A percentile compares a stretch with the other conserved stretches of the same genome.
Evolutionary conservation across 148 eudicot genomes (phyloP).

Genomic region (Chenopodium formosanum): DNA sequence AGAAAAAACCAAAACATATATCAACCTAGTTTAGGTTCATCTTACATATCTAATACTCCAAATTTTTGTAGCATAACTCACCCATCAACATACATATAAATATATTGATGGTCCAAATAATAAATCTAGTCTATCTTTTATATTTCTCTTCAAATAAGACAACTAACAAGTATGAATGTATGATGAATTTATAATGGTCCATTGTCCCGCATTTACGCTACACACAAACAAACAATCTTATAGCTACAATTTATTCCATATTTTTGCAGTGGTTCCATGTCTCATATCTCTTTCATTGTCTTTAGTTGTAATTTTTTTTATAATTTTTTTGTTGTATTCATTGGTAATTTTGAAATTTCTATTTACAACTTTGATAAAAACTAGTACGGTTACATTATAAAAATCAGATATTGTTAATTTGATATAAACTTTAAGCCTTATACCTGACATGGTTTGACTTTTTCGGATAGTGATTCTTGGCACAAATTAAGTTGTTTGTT

Average conservation of each 20-base stretch:
- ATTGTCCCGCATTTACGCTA: background rate
- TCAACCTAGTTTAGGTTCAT: background rate
- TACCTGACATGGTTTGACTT: no score
- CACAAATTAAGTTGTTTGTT: no score
- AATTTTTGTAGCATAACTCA: background rate
- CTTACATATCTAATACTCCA: background rate
- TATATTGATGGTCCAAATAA: background rate
- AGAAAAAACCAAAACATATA: background rate
- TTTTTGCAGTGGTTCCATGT: background rate
- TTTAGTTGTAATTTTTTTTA: no score
- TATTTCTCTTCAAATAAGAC: background rate
- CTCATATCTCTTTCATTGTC: background rate
- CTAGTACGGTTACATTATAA: no score
- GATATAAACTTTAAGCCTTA: no score
- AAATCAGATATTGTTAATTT: no score
- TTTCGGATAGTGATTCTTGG: no score
- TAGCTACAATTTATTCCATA: background rate
- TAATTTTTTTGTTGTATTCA: no score
- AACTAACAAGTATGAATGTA: background rate
- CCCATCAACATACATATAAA: background rate
- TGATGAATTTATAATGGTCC: background rate
- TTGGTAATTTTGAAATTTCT: no score
- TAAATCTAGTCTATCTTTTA: background rate
- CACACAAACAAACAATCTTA: slow-evolving; percentile 3
- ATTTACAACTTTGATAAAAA: no score